Percentiles rank a stretch among this genome's conserved stretches.
Evolutionary conservation across 2,329 filamentous ascomycete genomes (phyloP).

Genomic region (Claviceps pazoutovae): DNA sequence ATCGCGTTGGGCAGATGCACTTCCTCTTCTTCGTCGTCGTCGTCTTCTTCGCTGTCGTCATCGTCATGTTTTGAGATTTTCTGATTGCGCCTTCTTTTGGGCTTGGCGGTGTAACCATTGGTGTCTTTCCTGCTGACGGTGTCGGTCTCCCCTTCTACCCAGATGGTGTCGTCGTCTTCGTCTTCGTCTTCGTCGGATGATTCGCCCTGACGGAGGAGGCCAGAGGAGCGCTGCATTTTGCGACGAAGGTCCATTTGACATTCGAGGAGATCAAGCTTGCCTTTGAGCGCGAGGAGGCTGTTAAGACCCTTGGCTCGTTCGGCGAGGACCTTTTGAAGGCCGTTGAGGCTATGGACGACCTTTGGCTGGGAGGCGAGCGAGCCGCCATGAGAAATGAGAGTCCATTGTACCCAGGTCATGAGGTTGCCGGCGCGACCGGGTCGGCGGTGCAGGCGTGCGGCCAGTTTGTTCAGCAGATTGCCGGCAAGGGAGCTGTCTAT

Average conservation of each 20-base stretch:
- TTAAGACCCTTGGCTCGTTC: conserved; percentile 73
- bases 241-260: conserved; percentile 74
- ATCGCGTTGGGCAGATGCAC: conserved; percentile 40
- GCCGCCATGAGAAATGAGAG: conserved; percentile 80
- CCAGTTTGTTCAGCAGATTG: conserved; percentile 66
- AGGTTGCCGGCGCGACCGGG: conserved; percentile 82
- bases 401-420: conserved; percentile 94
- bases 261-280: conserved; percentile 87
- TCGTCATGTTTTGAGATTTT: conserved; percentile 14
- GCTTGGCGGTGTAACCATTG: conserved; percentile 17
- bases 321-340: conserved; percentile 74
- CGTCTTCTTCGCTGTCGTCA: conserved; percentile 28
- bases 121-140: conserved; percentile 26
- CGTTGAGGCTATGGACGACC: conserved; percentile 60
- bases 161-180: conserved; percentile 63
- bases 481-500: conserved; percentile 76
- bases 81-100: conserved; percentile 24
- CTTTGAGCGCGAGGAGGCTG: conserved; percentile 76
- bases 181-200: conserved; percentile 41
- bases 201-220: conserved; percentile 27
- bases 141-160: conserved; percentile 70
- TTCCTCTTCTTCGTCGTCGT: conserved; percentile 48
- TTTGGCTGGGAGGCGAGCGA: conserved; percentile 79
- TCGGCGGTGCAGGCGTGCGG: conserved; percentile 71
- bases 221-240: conserved; percentile 41